phyloP scores from a whole-genome alignment of 163 green algal genomes.

The Scenedesmus sp. region DNA sequence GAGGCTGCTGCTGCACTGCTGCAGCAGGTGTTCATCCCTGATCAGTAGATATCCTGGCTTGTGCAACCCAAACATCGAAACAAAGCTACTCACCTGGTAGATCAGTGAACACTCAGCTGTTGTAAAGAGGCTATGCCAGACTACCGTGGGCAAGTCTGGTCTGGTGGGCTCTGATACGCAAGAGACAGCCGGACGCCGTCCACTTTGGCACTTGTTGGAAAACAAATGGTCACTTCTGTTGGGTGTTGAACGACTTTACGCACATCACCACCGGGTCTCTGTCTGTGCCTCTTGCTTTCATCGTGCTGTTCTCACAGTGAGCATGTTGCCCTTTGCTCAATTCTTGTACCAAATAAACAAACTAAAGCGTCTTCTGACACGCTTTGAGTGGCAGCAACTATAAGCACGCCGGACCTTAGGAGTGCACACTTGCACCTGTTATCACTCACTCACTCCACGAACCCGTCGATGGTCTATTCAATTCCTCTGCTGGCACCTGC shows the following conservation, averaged over 20 bases:
- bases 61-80: neutral
- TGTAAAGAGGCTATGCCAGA: too few species aligned
- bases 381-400: neutral
- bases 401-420: slow-evolving; percentile 7
- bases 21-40: neutral
- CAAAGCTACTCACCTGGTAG: neutral
- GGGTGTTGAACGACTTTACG: neutral
- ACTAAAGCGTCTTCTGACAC: neutral
- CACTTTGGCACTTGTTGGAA: too few species aligned
- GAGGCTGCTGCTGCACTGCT: neutral
- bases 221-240: too few species aligned
- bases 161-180: too few species aligned
- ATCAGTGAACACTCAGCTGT: neutral
- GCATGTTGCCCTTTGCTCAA: neutral
- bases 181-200: too few species aligned
- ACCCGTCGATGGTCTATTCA: neutral
- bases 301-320: neutral
- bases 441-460: neutral
- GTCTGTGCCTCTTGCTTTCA: neutral
- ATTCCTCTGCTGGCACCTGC: neutral
- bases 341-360: neutral
- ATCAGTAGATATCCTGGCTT: neutral
- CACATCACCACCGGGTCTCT: neutral
- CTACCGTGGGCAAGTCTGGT: too few species aligned
- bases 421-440: slow-evolving; percentile 2